Conservation (phyloP, 805 yeast species). For the Starmerella cellae region DNA sequence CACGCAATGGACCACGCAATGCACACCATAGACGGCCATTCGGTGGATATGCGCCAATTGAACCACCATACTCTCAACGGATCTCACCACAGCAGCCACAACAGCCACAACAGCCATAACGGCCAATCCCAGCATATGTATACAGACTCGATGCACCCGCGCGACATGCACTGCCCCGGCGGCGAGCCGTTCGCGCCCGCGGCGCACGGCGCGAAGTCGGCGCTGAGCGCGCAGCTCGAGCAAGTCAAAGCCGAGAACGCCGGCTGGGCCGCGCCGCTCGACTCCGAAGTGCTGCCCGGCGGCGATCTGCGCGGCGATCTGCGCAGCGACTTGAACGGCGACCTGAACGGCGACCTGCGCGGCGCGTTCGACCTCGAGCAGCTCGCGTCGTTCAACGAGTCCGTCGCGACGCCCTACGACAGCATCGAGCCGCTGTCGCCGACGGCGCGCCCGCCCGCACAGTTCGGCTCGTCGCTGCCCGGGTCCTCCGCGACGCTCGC, state of each 20-base stretch:
- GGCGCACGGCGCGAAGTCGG: conserved; percentile 8
- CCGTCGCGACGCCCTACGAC: conserved; percentile 3
- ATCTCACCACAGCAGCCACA: too few species aligned
- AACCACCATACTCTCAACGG: too few species aligned
- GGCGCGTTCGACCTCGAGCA: neutral
- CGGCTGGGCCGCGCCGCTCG: neutral
- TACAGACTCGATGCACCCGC: too few species aligned
- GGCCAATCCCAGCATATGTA: too few species aligned
- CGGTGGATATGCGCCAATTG: too few species aligned
- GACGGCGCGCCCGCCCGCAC: conserved; percentile 14
- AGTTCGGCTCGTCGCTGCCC: neutral
- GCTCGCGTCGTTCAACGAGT: conserved; percentile 2
- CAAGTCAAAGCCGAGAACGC: conserved; percentile 8
- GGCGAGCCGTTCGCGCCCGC: neutral
- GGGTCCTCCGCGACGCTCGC: neutral
- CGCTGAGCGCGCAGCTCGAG: conserved; percentile 16
- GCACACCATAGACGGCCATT: too few species aligned
- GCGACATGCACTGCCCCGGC: too few species aligned
- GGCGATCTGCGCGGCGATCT: neutral
- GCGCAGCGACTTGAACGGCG: too few species aligned
- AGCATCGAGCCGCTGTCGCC: conserved; percentile 15
- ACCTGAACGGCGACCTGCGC: neutral
- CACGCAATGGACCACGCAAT: too few species aligned
- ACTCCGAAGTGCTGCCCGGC: neutral
- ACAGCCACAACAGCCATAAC: too few species aligned